Conservation (phyloP, 441 rosid species). For the Pelargonium fulgidum region DNA sequence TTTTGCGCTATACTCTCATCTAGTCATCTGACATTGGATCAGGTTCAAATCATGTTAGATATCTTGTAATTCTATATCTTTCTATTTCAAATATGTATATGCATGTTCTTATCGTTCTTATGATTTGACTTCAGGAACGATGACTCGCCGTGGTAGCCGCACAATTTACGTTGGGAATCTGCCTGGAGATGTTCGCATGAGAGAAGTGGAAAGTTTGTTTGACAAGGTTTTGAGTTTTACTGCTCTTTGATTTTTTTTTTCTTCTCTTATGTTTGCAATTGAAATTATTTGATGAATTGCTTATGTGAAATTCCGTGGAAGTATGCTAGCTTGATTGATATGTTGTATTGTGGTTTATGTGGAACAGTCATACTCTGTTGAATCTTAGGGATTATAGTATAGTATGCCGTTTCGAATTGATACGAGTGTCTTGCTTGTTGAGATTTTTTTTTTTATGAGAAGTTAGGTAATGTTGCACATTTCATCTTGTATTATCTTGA, state of each 20-base stretch:
- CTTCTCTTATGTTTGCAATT: not conserved
- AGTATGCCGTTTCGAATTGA: no score
- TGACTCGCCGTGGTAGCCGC: slow-evolving; percentile 65
- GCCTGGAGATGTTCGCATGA: slow-evolving; percentile 67
- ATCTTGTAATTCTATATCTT: no score
- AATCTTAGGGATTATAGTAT: not conserved
- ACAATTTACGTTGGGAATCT: slow-evolving; percentile 85
- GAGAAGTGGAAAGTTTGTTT: slow-evolving; percentile 84
- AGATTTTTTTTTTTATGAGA: no score
- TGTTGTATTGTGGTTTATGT: not conserved
- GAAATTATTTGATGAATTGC: slow-evolving; percentile 5
- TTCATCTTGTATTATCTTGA: no score
- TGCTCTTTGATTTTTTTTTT: not conserved
- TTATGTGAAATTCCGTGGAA: not conserved
- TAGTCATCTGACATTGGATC: not conserved
- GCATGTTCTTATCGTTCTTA: not conserved
- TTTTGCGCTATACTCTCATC: not conserved
- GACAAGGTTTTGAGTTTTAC: slow-evolving; percentile 46
- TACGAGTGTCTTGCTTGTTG: no score
- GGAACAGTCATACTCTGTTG: not conserved
- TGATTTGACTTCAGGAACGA: slow-evolving; percentile 24
- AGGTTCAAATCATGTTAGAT: not conserved
- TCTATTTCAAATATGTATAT: not conserved
- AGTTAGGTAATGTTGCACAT: no score
- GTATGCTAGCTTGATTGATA: not conserved